These are phyloP conservation scores for Thalassiosira exigua DNA, from an alignment of 352 stramenopile genomes.

Conservation along the genomic window DNA sequence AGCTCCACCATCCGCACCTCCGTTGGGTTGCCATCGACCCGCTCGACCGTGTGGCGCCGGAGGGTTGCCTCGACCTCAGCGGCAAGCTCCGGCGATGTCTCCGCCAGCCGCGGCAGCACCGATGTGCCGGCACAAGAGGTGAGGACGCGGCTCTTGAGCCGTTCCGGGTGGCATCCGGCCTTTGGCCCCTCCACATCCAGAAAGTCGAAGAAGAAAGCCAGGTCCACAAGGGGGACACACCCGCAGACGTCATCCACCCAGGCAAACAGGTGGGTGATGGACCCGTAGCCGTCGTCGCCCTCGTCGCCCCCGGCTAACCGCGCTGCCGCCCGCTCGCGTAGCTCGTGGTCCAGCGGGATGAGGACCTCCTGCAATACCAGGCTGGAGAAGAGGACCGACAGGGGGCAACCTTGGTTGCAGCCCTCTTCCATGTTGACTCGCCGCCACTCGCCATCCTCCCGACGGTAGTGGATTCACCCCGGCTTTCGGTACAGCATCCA, in stretches of 20 bases:
- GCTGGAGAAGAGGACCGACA: slow-evolving; percentile 23
- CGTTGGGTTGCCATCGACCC: too few species aligned
- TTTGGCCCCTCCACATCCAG: background rate
- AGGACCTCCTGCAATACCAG: slow-evolving; percentile 28
- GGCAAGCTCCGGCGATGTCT: too few species aligned
- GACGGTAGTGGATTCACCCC: slow-evolving; percentile 6
- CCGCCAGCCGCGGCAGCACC: slow-evolving; percentile 4
- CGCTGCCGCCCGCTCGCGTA: background rate
- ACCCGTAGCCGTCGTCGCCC: background rate
- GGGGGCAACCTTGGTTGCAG: slow-evolving; percentile 38
- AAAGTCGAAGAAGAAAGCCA: slow-evolving; percentile 17
- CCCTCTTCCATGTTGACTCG: slow-evolving; percentile 25
- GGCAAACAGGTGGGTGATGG: background rate
- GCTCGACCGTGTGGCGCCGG: too few species aligned
- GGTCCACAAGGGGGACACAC: slow-evolving; percentile 6
- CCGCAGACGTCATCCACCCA: slow-evolving; percentile 13
- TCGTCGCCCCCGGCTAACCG: background rate
- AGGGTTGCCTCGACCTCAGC: too few species aligned
- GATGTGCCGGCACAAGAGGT: slow-evolving; percentile 24
- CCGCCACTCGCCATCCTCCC: slow-evolving; percentile 18
- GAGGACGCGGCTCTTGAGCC: slow-evolving; percentile 27
- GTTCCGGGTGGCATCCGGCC: slow-evolving; percentile 14
- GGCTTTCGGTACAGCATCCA: slow-evolving; percentile 15
- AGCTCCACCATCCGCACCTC: slow-evolving; percentile 19
- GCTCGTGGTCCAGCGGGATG: background rate